Percentiles rank a stretch among this genome's conserved stretches.
Conservation (phyloP, 2,329 filamentous ascomycete genomes). For the Fusarium annulatum region DNA sequence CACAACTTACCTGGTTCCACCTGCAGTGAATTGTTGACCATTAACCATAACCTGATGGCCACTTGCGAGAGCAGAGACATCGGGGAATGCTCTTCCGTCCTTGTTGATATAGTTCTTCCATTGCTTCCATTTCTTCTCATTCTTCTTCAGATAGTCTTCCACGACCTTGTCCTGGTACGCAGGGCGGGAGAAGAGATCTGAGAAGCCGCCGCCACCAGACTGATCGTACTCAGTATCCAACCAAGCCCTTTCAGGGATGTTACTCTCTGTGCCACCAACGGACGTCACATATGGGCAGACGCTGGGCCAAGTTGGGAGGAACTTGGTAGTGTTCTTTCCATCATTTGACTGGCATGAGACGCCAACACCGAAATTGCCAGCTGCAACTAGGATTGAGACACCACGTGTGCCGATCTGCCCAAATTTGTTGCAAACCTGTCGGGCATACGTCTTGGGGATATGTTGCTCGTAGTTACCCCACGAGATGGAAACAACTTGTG, state of each 20-base stretch:
- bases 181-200: conserved; percentile 58
- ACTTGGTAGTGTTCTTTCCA: conserved; percentile 48
- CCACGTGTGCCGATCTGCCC: conserved; percentile 73
- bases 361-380: conserved; percentile 65
- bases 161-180: conserved; percentile 59
- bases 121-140: conserved; percentile 60
- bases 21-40: conserved; percentile 39
- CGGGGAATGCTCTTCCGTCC: conserved; percentile 68
- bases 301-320: conserved; percentile 51
- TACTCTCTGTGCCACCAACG: conserved; percentile 67
- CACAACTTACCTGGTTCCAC: conserved; percentile 49
- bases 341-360: conserved; percentile 52
- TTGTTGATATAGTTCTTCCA: conserved; percentile 61
- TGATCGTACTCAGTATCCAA: conserved; percentile 60
- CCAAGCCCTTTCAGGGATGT: conserved; percentile 66
- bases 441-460: conserved; percentile 68
- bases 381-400: conserved; percentile 72
- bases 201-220: conserved; percentile 62
- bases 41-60: conserved; percentile 50
- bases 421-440: conserved; percentile 65
- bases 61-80: conserved; percentile 66
- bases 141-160: conserved; percentile 56
- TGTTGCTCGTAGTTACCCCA: conserved; percentile 77
- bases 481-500: conserved; percentile 74
- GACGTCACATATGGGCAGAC: conserved; percentile 70